Conservation (phyloP, 2,329 filamentous ascomycete species). For the Fusarium transvaalense region DNA sequence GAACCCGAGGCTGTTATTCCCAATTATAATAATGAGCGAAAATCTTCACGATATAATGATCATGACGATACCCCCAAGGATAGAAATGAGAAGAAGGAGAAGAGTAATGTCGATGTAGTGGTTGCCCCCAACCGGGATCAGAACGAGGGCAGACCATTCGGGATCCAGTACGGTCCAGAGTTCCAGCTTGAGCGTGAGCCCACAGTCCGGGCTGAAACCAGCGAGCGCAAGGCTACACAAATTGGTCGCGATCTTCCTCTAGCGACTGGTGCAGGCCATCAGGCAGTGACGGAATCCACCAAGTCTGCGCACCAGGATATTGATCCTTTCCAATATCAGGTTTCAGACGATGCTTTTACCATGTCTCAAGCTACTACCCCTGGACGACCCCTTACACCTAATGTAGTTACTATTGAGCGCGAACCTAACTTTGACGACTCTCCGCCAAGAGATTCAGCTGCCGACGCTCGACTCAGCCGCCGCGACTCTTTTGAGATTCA, state of each 20-base stretch:
- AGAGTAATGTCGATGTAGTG: constrained; percentile 46
- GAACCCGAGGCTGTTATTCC: constrained; percentile 49
- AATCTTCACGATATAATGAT: constrained; percentile 52
- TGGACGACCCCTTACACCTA: constrained; percentile 61
- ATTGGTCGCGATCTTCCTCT: constrained; percentile 48
- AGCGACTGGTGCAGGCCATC: constrained; percentile 48
- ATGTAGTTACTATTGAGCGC: constrained; percentile 65
- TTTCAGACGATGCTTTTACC: constrained; percentile 64
- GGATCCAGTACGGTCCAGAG: constrained; percentile 50
- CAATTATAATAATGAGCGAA: constrained; percentile 50
- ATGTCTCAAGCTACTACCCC: constrained; percentile 58
- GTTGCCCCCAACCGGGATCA: constrained; percentile 44
- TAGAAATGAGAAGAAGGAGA: constrained; percentile 41
- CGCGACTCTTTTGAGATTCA: constrained; percentile 64
- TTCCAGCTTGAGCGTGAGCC: constrained; percentile 42
- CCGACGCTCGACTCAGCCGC: constrained; percentile 59
- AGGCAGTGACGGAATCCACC: constrained; percentile 45
- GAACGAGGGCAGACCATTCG: constrained; percentile 47
- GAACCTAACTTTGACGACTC: constrained; percentile 63
- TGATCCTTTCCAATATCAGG: constrained; percentile 71
- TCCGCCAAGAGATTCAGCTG: constrained; percentile 47
- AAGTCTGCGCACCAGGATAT: constrained; percentile 51
- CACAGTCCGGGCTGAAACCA: constrained; percentile 42
- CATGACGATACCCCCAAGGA: constrained; percentile 49
- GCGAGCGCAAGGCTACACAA: constrained; percentile 43